Conservation (phyloP, 495 filamentous ascomycete genomes). For the Lepraria neglecta region DNA sequence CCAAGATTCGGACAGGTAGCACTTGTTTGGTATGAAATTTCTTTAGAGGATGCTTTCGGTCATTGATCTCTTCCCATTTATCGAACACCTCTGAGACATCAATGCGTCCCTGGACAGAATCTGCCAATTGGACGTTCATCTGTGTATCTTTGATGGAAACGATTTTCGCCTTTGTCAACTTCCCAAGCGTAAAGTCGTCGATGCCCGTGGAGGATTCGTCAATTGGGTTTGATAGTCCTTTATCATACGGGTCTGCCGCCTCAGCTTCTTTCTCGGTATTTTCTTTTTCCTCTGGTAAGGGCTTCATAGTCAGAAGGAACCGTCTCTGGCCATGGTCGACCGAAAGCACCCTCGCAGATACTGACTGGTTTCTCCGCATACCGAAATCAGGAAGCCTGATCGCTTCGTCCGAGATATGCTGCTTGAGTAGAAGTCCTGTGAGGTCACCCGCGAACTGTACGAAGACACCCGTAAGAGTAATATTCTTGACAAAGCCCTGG, state of each 20-base stretch:
- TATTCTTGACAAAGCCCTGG: constrained; percentile 77
- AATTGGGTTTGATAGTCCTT: constrained; percentile 55
- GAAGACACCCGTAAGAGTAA: constrained; percentile 70
- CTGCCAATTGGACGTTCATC: constrained; percentile 81
- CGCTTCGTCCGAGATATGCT: constrained; percentile 61
- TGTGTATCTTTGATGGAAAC: constrained; percentile 79
- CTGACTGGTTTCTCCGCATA: constrained; percentile 60
- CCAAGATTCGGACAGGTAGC: constrained; percentile 69
- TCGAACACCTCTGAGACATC: constrained; percentile 88
- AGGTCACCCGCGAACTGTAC: constrained; percentile 74
- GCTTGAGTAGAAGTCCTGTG: constrained; percentile 70
- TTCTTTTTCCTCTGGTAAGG: constrained; percentile 33
- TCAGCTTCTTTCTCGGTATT: constrained; percentile 32
- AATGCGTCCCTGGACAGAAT: constrained; percentile 84
- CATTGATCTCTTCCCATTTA: constrained; percentile 73
- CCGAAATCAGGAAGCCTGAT: constrained; percentile 66
- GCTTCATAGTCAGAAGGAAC: constrained; percentile 59
- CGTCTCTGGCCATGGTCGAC: constrained; percentile 51
- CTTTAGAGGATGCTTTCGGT: constrained; percentile 69
- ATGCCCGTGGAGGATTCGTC: constrained; percentile 59
- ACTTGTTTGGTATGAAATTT: constrained; percentile 64
- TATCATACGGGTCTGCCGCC: constrained; percentile 29
- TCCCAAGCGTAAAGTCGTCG: constrained; percentile 67
- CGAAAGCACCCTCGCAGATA: constrained; percentile 62
- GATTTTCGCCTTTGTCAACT: constrained; percentile 70